A percentile compares a stretch with the other conserved stretches of the same genome.
Conservation (phyloP, 139 green algal species). For the Tetradesmus obliquus region DNA sequence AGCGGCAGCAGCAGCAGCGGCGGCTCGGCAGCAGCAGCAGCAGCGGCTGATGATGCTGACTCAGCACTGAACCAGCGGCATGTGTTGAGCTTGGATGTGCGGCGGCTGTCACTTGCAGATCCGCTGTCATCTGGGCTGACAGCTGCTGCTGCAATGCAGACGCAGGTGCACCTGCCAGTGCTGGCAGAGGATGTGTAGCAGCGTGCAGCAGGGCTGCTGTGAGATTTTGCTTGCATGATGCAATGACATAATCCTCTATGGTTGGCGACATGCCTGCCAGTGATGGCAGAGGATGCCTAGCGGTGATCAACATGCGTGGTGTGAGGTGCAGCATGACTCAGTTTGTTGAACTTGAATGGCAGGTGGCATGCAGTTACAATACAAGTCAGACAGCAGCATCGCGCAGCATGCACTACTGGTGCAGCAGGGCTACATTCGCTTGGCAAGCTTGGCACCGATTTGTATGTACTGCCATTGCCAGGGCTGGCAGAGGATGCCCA, state of each 20-base stretch:
- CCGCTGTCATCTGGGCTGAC: background rate
- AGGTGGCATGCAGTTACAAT: too few relatives aligned
- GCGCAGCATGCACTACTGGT: too few relatives aligned
- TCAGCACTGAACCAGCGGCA: constrained; percentile 23
- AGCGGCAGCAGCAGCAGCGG: background rate
- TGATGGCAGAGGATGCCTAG: background rate
- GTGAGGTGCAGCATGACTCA: too few relatives aligned
- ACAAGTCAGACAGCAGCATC: too few relatives aligned
- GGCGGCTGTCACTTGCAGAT: constrained; percentile 2
- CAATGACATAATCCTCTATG: too few relatives aligned
- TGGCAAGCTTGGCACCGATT: too few relatives aligned
- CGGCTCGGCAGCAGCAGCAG: background rate
- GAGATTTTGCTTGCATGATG: too few relatives aligned
- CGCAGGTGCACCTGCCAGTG: constrained; percentile 21
- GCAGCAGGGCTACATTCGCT: too few relatives aligned
- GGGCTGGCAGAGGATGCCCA: too few relatives aligned
- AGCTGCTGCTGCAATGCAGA: constrained; percentile 9
- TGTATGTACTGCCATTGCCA: too few relatives aligned
- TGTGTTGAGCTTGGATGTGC: constrained; percentile 20
- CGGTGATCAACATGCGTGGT: too few relatives aligned
- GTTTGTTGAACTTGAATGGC: too few relatives aligned
- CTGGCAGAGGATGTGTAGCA: background rate
- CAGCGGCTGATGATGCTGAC: background rate
- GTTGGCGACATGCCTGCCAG: background rate
- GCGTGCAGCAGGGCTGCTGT: background rate